Conservation (phyloP, 208 protist species). For the Porcisia deanei region DNA sequence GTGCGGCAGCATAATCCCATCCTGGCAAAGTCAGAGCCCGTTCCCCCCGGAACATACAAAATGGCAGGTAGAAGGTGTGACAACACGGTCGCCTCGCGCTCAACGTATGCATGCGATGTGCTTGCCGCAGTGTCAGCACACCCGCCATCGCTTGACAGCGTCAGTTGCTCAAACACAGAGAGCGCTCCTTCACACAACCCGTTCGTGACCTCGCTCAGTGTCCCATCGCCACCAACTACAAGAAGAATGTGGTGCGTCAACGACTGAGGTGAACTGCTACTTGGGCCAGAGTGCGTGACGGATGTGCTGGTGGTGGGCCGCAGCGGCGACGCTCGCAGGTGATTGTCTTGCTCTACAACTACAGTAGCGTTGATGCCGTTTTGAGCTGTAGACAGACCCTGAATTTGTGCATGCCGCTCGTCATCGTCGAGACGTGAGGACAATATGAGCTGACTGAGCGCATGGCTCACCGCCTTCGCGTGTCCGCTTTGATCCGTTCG, state of each 20-base stretch:
- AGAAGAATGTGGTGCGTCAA: constrained; percentile 44
- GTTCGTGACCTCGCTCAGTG: constrained; percentile 79
- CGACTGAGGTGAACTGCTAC: not conserved
- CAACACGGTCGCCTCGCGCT: constrained; percentile 56
- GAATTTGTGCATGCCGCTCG: not conserved
- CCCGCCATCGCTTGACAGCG: not conserved
- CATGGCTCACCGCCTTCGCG: constrained; percentile 14
- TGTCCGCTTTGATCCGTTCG: constrained; percentile 22
- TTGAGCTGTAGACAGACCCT: not conserved
- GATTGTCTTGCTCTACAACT: not conserved
- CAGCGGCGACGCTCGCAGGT: not conserved
- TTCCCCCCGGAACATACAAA: constrained; percentile 68
- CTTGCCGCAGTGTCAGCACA: not conserved
- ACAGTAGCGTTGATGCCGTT: not conserved
- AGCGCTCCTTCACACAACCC: constrained; percentile 68
- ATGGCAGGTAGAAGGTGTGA: constrained; percentile 63
- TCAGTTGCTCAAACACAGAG: constrained; percentile 5
- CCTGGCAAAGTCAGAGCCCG: constrained; percentile 78
- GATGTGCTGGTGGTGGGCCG: not conserved
- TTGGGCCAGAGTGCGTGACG: not conserved
- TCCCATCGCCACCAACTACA: constrained; percentile 77
- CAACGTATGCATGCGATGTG: constrained; percentile 37
- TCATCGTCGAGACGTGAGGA: constrained; percentile 8
- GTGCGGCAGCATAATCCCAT: constrained; percentile 55
- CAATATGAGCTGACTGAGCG: constrained; percentile 22